These are phyloP conservation scores for Lonicera japonica DNA, from an alignment of 129 eudicot species.

Conservation along the genomic window DNA sequence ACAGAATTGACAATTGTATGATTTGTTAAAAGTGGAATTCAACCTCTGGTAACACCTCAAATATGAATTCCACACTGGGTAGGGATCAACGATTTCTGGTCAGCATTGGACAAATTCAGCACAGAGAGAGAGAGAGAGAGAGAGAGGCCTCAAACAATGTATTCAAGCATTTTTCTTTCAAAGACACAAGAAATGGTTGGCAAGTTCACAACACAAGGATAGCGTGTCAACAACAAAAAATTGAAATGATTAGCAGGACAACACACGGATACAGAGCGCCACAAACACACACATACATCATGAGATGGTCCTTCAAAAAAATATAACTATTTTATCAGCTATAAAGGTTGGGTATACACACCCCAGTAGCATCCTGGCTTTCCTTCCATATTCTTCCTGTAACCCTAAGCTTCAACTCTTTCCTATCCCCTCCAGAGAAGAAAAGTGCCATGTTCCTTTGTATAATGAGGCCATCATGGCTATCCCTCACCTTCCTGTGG, in stretches of 20 bases:
- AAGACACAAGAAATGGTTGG: not conserved
- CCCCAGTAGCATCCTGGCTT: slow-evolving; percentile 48
- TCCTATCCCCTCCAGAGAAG: slow-evolving; percentile 88
- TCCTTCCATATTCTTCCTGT: slow-evolving; percentile 97
- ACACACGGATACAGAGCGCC: not conserved
- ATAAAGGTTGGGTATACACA: slow-evolving; percentile 74
- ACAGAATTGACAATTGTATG: too few relatives aligned
- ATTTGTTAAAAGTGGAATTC: too few relatives aligned
- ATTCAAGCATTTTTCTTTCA: not conserved
- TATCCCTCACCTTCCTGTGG: slow-evolving; percentile 91
- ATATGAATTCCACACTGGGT: too few relatives aligned
- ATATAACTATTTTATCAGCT: slow-evolving; percentile 27
- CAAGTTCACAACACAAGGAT: too few relatives aligned
- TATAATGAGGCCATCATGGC: slow-evolving; percentile 87
- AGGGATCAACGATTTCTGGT: too few relatives aligned
- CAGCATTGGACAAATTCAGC: too few relatives aligned
- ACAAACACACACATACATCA: not conserved
- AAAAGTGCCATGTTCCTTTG: slow-evolving; percentile 93
- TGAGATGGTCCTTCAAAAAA: not conserved
- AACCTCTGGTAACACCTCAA: too few relatives aligned
- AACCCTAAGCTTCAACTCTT: slow-evolving; percentile 91
- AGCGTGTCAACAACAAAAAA: not conserved
- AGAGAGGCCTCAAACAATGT: not conserved
- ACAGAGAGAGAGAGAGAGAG: too few relatives aligned
- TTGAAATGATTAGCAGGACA: not conserved